A percentile compares a stretch with the other conserved stretches of the same genome.
Conservation (phyloP, 2,329 filamentous ascomycete genomes). For the Lecanicillium sp. region DNA sequence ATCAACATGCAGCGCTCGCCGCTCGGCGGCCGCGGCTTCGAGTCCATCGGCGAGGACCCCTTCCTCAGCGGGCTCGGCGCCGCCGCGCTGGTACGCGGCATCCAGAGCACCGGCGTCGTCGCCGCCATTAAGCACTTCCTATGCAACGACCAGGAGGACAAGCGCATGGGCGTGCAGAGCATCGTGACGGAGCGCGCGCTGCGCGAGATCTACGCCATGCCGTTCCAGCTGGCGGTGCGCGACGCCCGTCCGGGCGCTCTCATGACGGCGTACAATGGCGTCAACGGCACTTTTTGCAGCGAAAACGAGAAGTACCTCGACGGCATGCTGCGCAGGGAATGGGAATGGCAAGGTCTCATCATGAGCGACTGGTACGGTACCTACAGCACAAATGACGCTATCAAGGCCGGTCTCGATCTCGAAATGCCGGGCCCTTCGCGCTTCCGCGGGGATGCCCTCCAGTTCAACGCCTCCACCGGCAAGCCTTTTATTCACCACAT, state of each 20-base stretch:
- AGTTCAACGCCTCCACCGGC: slow-evolving; percentile 47
- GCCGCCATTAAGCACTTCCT: slow-evolving; percentile 57
- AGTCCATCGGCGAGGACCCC: slow-evolving; percentile 54
- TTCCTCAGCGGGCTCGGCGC: slow-evolving; percentile 50
- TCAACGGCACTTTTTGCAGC: slow-evolving; percentile 51
- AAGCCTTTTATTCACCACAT: slow-evolving; percentile 51
- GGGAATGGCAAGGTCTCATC: slow-evolving; percentile 51
- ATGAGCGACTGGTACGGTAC: slow-evolving; percentile 58
- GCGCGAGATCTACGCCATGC: slow-evolving; percentile 52
- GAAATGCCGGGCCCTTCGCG: slow-evolving; percentile 55
- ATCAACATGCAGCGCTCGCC: slow-evolving; percentile 58
- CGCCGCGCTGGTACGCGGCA: slow-evolving; percentile 47
- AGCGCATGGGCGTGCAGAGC: slow-evolving; percentile 48
- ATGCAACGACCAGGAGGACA: slow-evolving; percentile 56
- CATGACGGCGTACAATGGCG: slow-evolving; percentile 55
- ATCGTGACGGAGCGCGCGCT: slow-evolving; percentile 50
- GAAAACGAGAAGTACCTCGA: slow-evolving; percentile 47
- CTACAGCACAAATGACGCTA: slow-evolving; percentile 47
- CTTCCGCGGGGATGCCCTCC: slow-evolving; percentile 45
- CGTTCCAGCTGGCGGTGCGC: slow-evolving; percentile 51
- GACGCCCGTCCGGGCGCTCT: slow-evolving; percentile 46
- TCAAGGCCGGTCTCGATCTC: slow-evolving; percentile 48
- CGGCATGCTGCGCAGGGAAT: slow-evolving; percentile 47
- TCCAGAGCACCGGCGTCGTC: slow-evolving; percentile 50
- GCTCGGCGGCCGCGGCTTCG: slow-evolving; percentile 55